Base-by-base conservation (phyloP, 768 basidiomycete genomes). In the Collybia nuda region DNA sequence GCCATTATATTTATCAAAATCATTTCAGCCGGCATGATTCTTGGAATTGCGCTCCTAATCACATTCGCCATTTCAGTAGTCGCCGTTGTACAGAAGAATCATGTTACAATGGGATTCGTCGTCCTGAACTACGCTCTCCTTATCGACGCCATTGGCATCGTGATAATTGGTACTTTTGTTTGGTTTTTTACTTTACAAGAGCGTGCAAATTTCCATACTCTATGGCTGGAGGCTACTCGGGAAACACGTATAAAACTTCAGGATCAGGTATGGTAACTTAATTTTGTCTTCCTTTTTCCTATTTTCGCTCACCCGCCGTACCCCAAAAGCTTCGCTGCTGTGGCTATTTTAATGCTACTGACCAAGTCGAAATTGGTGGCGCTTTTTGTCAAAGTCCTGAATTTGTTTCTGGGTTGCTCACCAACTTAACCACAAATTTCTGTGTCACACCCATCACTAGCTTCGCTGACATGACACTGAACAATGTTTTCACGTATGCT, bases 181-280 rank as follows among this genome's bases (percentile, higher is more conserved):
- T 96, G 93, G 93, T 82, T 88, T 68, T 90, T 71, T 62, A 91
- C 92, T 5, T 75, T 95, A 15, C 67, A 77, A 48, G 86, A 92
- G 63, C 81, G 86, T 22, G 67, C 70, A 39, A 82, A 89, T 58
- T 95, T 85, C 68, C 78, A 82, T 53, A 53, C 52, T 0, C 67
- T 81, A 21, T 95, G 85, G 78, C 53, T 71, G 11, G 65, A 65
- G 44, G 74, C 77, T 51, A 68, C 75, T 24, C 52, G 69, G 22
- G 71, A 68, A 1, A 76, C 71, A 18, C 77, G 82, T 53, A 73
- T 84, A 35, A 61, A 68, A 14, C 65, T 95, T 23, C 93, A 96
- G 68, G 84, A 95, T 58, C 67, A 76, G 76, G 92, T 92, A 55
- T 52, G 77, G n/a, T n/a, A n/a, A n/a, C n/a, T n/a, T 67, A 45